phyloP scores from a whole-genome alignment of 768 basidiomycete species.

The Mycena sanguinolenta region DNA sequence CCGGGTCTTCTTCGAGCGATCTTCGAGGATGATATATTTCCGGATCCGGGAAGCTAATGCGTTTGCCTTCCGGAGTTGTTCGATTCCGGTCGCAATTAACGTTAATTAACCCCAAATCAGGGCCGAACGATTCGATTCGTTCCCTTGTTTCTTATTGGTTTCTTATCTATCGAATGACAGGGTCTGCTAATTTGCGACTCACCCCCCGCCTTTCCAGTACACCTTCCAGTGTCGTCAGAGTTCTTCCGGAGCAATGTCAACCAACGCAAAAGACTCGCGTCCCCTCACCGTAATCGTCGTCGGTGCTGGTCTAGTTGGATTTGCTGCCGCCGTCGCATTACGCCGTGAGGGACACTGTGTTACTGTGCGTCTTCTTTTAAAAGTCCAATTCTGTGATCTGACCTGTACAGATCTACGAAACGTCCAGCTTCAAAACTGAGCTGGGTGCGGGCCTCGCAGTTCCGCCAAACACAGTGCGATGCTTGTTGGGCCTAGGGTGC shows the following conservation, averaged over 20 bases:
- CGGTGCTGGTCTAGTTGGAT: conserved; percentile 32
- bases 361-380: neutral
- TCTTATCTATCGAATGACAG: neutral
- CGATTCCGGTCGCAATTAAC: neutral
- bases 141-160: too few species aligned
- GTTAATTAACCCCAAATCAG: too few species aligned
- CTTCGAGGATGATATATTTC: neutral
- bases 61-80: neutral
- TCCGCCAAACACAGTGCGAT: conserved; percentile 28
- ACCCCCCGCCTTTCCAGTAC: neutral
- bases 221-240: neutral
- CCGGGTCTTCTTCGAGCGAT: conserved; percentile 29
- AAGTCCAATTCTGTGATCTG: neutral
- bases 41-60: neutral
- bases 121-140: neutral
- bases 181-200: neutral
- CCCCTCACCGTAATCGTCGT: conserved; percentile 22
- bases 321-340: conserved; percentile 29
- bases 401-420: conserved; percentile 29
- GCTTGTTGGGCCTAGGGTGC: conserved; percentile 27
- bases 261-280: neutral
- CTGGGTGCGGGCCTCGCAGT: conserved; percentile 32
- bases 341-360: conserved; percentile 29
- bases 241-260: neutral
- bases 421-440: conserved; percentile 29